These are phyloP conservation scores for Penicillium riverlandense DNA, from an alignment of 495 filamentous ascomycete species.

Conservation along the genomic window DNA sequence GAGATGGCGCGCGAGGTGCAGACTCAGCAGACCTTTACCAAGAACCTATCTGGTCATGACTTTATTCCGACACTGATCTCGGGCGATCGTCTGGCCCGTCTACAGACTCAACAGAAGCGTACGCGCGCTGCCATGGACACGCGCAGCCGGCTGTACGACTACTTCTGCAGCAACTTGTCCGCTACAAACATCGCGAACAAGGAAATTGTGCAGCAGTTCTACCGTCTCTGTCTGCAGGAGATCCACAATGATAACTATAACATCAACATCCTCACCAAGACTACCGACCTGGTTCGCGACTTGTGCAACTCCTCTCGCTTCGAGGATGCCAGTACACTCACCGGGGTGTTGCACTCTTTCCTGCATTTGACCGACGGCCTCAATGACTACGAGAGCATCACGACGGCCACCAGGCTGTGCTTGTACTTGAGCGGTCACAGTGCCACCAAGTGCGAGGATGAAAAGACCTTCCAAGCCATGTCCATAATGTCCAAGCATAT, in stretches of 20 bases:
- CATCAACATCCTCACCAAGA: slow-evolving; percentile 33
- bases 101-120: slow-evolving; percentile 43
- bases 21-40: slow-evolving; percentile 51
- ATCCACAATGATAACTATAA: slow-evolving; percentile 34
- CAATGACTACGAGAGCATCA: slow-evolving; percentile 37
- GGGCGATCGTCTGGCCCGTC: slow-evolving; percentile 43
- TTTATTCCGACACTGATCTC: slow-evolving; percentile 43
- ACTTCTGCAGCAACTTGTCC: slow-evolving; percentile 49
- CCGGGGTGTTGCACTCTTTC: slow-evolving; percentile 48
- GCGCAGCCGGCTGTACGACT: slow-evolving; percentile 45
- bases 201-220: slow-evolving; percentile 34
- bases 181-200: slow-evolving; percentile 29
- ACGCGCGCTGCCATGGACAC: slow-evolving; percentile 33
- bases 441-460: slow-evolving; percentile 29
- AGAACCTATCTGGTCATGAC: slow-evolving; percentile 32
- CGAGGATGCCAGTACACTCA: slow-evolving; percentile 46
- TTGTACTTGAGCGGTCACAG: slow-evolving; percentile 45
- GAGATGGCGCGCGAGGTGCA: slow-evolving; percentile 50
- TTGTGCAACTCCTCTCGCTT: slow-evolving; percentile 38
- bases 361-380: slow-evolving; percentile 47
- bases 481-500: slow-evolving; percentile 46
- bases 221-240: slow-evolving; percentile 44
- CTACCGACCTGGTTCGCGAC: slow-evolving; percentile 28
- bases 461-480: slow-evolving; percentile 39
- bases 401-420: slow-evolving; percentile 49